Conservation (phyloP, 441 rosid species). For the Viola pubescens region DNA sequence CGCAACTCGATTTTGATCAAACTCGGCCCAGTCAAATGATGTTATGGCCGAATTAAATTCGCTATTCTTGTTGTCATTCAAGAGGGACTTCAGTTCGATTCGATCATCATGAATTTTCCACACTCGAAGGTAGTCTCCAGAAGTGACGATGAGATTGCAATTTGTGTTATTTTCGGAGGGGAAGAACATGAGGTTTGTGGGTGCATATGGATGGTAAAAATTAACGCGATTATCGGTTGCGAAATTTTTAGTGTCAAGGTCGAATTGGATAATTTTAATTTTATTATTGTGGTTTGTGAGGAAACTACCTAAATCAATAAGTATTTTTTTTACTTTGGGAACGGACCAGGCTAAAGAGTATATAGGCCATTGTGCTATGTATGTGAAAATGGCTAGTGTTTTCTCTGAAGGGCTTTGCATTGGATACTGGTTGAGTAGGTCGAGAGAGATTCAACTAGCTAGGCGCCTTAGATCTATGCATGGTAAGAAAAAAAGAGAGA, state of each 20-base stretch:
- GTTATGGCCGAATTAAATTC: slow-evolving; percentile 43
- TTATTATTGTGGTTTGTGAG: slow-evolving; percentile 45
- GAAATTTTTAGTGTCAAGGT: slow-evolving; percentile 29
- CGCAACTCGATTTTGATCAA: slow-evolving; percentile 33
- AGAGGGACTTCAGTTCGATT: slow-evolving; percentile 35
- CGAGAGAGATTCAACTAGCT: neutral
- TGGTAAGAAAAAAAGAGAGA: too few species aligned
- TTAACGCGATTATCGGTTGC: slow-evolving; percentile 32
- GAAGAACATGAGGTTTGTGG: slow-evolving; percentile 50
- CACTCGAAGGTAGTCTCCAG: slow-evolving; percentile 48
- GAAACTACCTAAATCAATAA: slow-evolving; percentile 47
- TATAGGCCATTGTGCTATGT: slow-evolving; percentile 41
- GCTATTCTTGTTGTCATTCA: slow-evolving; percentile 35
- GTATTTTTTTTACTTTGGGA: slow-evolving; percentile 29
- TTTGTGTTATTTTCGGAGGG: slow-evolving; percentile 33
- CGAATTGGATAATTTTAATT: slow-evolving; percentile 43
- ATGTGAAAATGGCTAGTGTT: slow-evolving; percentile 32
- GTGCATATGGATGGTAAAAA: slow-evolving; percentile 50
- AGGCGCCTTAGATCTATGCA: too few species aligned
- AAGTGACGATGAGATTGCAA: slow-evolving; percentile 41
- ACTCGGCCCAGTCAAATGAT: slow-evolving; percentile 56
- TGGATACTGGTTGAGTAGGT: neutral
- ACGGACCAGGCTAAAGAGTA: slow-evolving; percentile 47
- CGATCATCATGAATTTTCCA: slow-evolving; percentile 45
- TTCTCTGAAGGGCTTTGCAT: slow-evolving; percentile 30